Evolutionary conservation across 139 green algal genomes (phyloP).

Genomic region (Chlorella ohadii): DNA sequence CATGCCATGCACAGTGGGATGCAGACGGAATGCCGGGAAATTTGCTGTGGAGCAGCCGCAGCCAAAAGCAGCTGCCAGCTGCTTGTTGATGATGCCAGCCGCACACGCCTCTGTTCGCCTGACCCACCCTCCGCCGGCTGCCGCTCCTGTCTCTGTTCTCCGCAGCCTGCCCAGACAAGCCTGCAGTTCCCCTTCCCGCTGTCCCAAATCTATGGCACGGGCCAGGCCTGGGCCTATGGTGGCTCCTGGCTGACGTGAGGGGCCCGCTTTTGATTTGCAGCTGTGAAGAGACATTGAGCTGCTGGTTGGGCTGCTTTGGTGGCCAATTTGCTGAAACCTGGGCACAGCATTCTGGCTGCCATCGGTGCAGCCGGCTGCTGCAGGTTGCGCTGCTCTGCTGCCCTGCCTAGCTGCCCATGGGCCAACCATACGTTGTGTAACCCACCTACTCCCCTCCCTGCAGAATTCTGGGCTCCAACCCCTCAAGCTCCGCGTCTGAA

Average conservation of each 20-base stretch:
- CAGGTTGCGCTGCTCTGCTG: background rate
- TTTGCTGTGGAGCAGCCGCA: no score
- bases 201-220: slow-evolving; percentile 4
- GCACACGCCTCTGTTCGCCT: background rate
- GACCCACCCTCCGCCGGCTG: background rate
- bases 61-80: no score
- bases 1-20: no score
- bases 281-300: background rate
- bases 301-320: background rate
- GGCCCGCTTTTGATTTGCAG: background rate
- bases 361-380: background rate
- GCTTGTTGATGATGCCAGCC: background rate
- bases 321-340: background rate
- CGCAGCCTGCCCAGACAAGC: slow-evolving; percentile 2
- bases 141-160: background rate
- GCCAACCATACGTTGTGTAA: background rate
- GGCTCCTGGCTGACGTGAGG: slow-evolving; percentile 28
- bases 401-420: background rate
- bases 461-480: slow-evolving; percentile 23
- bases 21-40: no score
- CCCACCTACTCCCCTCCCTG: background rate
- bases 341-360: background rate
- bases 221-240: slow-evolving; percentile 20
- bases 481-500: background rate
- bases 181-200: slow-evolving; percentile 1